Evolutionary conservation across 441 rosid genomes (phyloP).

Genomic region (Lagerstroemia fauriei): DNA sequence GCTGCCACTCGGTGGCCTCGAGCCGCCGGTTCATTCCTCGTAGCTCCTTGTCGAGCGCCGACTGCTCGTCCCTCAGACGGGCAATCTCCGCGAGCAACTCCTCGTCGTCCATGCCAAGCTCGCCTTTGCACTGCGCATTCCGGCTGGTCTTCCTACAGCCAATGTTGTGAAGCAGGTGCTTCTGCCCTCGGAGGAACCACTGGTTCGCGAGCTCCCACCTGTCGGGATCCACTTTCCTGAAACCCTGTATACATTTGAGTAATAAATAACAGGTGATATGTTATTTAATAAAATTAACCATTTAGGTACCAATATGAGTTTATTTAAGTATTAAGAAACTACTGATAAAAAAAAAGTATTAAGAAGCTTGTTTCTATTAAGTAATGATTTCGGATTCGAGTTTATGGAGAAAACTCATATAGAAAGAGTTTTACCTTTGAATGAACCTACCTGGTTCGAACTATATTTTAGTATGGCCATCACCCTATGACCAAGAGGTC

Average conservation of each 20-base stretch:
- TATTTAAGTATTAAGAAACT: too few species aligned
- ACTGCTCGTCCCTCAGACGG: slow-evolving; percentile 73
- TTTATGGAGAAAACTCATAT: too few species aligned
- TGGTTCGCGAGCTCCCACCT: slow-evolving; percentile 73
- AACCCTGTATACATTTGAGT: slow-evolving; percentile 43
- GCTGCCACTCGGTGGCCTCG: slow-evolving; percentile 77
- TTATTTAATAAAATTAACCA: too few species aligned
- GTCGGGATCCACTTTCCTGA: slow-evolving; percentile 68
- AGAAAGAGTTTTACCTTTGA: too few species aligned
- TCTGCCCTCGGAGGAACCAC: slow-evolving; percentile 64
- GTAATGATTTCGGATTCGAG: too few species aligned
- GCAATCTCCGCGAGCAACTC: slow-evolving; percentile 66
- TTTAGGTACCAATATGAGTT: too few species aligned
- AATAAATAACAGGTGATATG: too few species aligned
- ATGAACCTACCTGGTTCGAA: too few species aligned
- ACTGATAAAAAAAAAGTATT: too few species aligned
- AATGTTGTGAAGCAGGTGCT: slow-evolving; percentile 54
- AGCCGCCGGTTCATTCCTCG: slow-evolving; percentile 65
- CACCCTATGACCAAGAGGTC: too few species aligned
- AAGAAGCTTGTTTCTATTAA: too few species aligned
- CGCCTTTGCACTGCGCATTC: slow-evolving; percentile 36
- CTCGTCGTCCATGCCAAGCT: slow-evolving; percentile 53
- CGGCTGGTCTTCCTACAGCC: slow-evolving; percentile 53
- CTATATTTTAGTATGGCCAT: too few species aligned
- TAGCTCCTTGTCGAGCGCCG: slow-evolving; percentile 55